Evolutionary conservation across 164 flowering plant genomes (phyloP).

Genomic region (Buxus sempervirens): DNA sequence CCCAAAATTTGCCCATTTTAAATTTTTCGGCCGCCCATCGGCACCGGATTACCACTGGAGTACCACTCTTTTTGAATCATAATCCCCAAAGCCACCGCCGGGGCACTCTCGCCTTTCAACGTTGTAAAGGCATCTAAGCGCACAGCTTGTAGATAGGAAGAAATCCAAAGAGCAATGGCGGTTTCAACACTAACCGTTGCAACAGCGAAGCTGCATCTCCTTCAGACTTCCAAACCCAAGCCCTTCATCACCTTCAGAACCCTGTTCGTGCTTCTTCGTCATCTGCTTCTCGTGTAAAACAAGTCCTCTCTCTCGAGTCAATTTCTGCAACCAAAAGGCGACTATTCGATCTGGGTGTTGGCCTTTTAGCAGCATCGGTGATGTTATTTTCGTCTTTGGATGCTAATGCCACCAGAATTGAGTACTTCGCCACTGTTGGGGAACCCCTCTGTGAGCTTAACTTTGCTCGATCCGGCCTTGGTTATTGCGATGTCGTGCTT

Average conservation of each 20-base stretch:
- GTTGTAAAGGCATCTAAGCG: background rate
- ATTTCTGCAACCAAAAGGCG: slow-evolving; percentile 25
- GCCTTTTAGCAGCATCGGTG: slow-evolving; percentile 62
- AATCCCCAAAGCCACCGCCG: too few species aligned
- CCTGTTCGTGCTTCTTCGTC: slow-evolving; percentile 9
- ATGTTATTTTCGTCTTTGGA: slow-evolving; percentile 46
- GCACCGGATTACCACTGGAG: too few species aligned
- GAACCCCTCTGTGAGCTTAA: slow-evolving; percentile 74
- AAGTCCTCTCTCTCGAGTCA: slow-evolving; percentile 13
- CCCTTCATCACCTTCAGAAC: slow-evolving; percentile 12
- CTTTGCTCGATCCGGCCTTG: slow-evolving; percentile 68
- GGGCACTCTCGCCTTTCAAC: too few species aligned
- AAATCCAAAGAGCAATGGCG: slow-evolving; percentile 26
- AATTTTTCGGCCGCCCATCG: too few species aligned
- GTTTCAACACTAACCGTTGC: slow-evolving; percentile 31
- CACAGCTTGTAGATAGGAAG: slow-evolving; percentile 23
- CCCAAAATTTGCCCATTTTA: too few species aligned
- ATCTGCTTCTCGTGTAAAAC: slow-evolving; percentile 8
- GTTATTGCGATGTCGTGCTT: slow-evolving; percentile 63
- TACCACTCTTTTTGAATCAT: too few species aligned
- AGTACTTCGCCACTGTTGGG: slow-evolving; percentile 77
- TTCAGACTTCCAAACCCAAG: slow-evolving; percentile 18
- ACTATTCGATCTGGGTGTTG: slow-evolving; percentile 40
- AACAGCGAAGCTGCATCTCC: slow-evolving; percentile 19
- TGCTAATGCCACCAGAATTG: slow-evolving; percentile 77